These are phyloP conservation scores for Thuja plicata DNA, from an alignment of 83 land plant genomes.

Conservation along the genomic window DNA sequence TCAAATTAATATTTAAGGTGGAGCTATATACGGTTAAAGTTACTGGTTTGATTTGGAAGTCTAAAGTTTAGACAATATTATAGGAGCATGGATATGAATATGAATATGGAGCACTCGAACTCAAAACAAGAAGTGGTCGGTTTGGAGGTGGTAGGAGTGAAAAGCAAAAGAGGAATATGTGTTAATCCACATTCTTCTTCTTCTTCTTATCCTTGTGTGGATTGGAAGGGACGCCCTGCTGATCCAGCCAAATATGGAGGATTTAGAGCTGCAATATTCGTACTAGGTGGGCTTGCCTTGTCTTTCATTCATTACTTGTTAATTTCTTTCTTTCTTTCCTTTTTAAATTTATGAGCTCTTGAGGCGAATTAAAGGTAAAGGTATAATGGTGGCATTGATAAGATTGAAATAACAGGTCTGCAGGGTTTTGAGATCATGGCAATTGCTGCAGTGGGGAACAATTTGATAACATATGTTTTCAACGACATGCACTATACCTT, in stretches of 20 bases:
- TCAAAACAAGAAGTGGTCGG: not conserved
- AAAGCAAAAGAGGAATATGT: not conserved
- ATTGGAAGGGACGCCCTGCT: conserved; percentile 71
- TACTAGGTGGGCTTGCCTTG: conserved; percentile 62
- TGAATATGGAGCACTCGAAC: not conserved
- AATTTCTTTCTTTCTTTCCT: not conserved
- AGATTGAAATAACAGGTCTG: conserved; percentile 36
- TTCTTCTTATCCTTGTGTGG: conserved; percentile 18
- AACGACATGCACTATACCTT: conserved; percentile 75
- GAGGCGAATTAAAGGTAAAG: not conserved
- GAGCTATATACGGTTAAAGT: not conserved
- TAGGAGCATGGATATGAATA: not conserved
- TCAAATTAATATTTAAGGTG: not conserved
- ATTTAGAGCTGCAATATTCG: conserved; percentile 61
- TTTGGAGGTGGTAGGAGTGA: not conserved
- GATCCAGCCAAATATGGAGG: conserved; percentile 63
- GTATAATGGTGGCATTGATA: conserved; percentile 3
- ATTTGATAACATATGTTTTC: conserved; percentile 75
- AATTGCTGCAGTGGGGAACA: conserved; percentile 81
- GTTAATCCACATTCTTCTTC: not conserved
- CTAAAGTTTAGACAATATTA: not conserved
- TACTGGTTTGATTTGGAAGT: not conserved
- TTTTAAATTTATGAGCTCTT: not conserved
- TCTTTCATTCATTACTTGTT: not conserved
- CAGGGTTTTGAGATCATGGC: conserved; percentile 83